A percentile compares a stretch with the other conserved stretches of the same genome.
phyloP scores from a whole-genome alignment of 495 filamentous ascomycete species.

The Opeltia flavorubescens region DNA sequence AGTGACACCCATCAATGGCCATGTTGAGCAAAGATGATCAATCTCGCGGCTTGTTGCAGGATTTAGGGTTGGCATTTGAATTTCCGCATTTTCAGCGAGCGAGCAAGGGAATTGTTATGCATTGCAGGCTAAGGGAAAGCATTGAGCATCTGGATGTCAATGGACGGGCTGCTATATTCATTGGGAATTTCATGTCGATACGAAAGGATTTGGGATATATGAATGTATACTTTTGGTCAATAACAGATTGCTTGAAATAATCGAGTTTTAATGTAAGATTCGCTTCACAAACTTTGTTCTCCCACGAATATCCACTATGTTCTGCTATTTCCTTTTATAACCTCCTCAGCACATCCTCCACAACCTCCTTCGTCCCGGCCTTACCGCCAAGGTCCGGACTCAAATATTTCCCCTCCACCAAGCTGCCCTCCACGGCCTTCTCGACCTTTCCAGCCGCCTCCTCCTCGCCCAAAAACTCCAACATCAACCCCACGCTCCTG shows the following conservation, averaged over 20 bases:
- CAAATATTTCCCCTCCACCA: conserved; percentile 68
- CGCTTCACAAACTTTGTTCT: too few relatives aligned
- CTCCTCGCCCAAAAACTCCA: conserved; percentile 85
- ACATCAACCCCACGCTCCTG: conserved; percentile 80
- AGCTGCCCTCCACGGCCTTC: conserved; percentile 77
- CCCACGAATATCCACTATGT: too few relatives aligned
- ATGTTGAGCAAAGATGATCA: background rate
- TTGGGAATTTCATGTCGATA: too few relatives aligned
- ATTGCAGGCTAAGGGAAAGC: background rate
- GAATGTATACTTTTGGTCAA: too few relatives aligned
- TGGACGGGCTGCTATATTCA: too few relatives aligned
- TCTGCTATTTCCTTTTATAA: conserved; percentile 36
- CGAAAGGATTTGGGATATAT: too few relatives aligned
- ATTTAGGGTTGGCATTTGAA: background rate
- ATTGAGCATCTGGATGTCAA: too few relatives aligned
- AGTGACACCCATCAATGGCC: conserved; percentile 10
- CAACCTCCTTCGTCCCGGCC: conserved; percentile 75
- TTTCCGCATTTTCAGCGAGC: conserved; percentile 5
- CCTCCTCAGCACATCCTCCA: conserved; percentile 76
- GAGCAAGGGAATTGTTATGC: background rate
- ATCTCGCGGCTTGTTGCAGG: background rate
- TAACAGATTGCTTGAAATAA: too few relatives aligned
- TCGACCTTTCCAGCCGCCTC: conserved; percentile 81
- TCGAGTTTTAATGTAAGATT: too few relatives aligned
- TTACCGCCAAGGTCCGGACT: conserved; percentile 86